Conservation (phyloP, 768 basidiomycete genomes). For the Rhodotorula paludigena region DNA sequence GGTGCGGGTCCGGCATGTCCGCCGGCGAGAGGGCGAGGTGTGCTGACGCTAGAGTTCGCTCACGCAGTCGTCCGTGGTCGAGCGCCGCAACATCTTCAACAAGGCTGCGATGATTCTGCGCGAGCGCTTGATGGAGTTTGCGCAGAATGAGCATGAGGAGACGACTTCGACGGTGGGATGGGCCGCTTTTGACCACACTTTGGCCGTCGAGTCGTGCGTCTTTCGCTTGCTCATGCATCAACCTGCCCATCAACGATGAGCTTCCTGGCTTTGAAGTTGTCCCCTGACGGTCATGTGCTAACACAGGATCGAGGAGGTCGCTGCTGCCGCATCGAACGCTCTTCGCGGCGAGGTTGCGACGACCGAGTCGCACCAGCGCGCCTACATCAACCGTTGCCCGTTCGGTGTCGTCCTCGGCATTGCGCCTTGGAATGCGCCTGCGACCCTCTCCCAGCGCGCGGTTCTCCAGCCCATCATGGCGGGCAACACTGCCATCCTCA, state of each 20-base stretch:
- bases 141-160: slow-evolving; percentile 27
- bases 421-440: slow-evolving; percentile 21
- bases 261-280: not conserved
- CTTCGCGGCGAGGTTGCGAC: slow-evolving; percentile 36
- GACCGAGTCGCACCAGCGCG: slow-evolving; percentile 20
- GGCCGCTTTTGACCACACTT: slow-evolving; percentile 17
- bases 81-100: slow-evolving; percentile 38
- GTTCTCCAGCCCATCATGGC: slow-evolving; percentile 48
- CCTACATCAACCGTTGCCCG: slow-evolving; percentile 35
- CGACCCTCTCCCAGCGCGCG: slow-evolving; percentile 43
- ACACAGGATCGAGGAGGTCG: slow-evolving; percentile 36
- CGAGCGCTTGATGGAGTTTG: slow-evolving; percentile 26
- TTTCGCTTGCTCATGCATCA: not conserved
- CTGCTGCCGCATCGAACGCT: slow-evolving; percentile 20
- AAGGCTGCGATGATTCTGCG: slow-evolving; percentile 26
- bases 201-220: slow-evolving; percentile 17
- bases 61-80: slow-evolving; percentile 12
- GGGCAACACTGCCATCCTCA: slow-evolving; percentile 45
- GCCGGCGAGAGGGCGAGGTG: no score
- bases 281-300: not conserved
- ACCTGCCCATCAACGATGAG: no score
- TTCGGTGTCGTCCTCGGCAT: slow-evolving; percentile 39
- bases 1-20: slow-evolving; percentile 1
- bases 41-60: no score
- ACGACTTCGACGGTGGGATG: slow-evolving; percentile 26